Conservation (phyloP, 139 green algal genomes). For the Coelastrella sp. region DNA sequence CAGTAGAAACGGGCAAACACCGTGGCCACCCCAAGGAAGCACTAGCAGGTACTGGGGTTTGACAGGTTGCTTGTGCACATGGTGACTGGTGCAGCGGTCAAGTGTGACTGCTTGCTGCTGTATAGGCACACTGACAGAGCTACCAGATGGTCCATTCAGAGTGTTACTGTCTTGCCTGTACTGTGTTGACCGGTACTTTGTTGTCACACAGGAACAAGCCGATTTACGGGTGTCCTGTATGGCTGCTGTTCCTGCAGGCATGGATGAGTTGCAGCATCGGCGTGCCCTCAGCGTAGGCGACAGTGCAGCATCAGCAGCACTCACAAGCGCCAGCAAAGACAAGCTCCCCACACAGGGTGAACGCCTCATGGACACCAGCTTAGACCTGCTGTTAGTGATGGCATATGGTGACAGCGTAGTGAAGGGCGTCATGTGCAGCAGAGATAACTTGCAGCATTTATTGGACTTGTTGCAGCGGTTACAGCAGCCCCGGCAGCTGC, state of each 20-base stretch:
- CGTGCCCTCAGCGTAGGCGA: not conserved
- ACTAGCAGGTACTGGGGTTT: not conserved
- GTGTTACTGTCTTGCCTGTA: no score
- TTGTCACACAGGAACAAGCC: no score
- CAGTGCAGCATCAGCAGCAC: constrained; percentile 22
- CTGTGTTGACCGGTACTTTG: no score
- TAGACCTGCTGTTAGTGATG: constrained; percentile 82
- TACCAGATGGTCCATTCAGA: no score
- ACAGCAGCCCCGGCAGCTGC: constrained; percentile 52
- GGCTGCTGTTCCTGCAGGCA: no score
- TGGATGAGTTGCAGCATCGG: constrained; percentile 31
- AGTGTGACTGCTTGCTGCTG: no score
- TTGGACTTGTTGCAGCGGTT: constrained; percentile 67
- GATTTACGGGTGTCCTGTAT: no score
- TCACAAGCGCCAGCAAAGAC: constrained; percentile 16
- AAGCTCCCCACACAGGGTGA: constrained; percentile 1
- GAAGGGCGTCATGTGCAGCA: constrained; percentile 73
- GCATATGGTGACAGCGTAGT: constrained; percentile 75
- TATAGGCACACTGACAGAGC: no score
- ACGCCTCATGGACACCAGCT: constrained; percentile 56
- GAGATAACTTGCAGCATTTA: constrained; percentile 69
- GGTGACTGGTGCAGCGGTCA: not conserved
- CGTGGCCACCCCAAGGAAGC: not conserved
- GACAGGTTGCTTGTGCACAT: not conserved
- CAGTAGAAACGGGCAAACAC: not conserved